A percentile compares a stretch with the other conserved stretches of the same genome.
Conservation (phyloP, 2,329 filamentous ascomycete genomes). For the Zymoseptoria passerinii region DNA sequence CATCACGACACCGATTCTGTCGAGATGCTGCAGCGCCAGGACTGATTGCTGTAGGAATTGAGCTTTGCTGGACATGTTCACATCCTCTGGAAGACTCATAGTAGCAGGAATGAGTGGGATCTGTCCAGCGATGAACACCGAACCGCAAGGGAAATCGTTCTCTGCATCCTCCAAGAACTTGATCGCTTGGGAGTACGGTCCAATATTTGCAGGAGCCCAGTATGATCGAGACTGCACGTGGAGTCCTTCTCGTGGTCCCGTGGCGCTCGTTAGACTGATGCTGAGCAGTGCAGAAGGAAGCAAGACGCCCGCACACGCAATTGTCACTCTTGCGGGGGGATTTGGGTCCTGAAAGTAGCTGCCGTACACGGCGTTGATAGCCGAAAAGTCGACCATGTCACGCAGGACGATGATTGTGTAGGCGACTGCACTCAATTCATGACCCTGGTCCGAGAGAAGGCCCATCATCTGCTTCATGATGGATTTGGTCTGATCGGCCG, state of each 20-base stretch:
- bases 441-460: constrained; percentile 22
- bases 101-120: constrained; percentile 76
- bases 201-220: constrained; percentile 97
- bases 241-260: constrained; percentile 43
- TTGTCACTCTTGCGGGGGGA: constrained; percentile 75
- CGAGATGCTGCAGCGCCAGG: constrained; percentile 80
- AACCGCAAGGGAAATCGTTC: constrained; percentile 9
- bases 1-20: constrained; percentile 68
- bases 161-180: constrained; percentile 35
- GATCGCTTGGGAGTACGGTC: constrained; percentile 89
- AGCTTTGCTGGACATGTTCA: background rate
- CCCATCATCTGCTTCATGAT: constrained; percentile 33
- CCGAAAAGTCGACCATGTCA: constrained; percentile 68
- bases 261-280: constrained; percentile 41
- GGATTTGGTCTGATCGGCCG: constrained; percentile 33
- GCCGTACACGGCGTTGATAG: constrained; percentile 68
- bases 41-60: constrained; percentile 47
- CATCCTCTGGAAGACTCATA: constrained; percentile 51
- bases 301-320: constrained; percentile 64
- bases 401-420: constrained; percentile 60
- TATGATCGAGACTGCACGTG: constrained; percentile 92
- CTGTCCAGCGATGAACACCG: constrained; percentile 74
- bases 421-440: constrained; percentile 26
- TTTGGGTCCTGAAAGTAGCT: constrained; percentile 67
- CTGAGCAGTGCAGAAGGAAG: constrained; percentile 55